These are phyloP conservation scores for Aristolochia contorta DNA, from an alignment of 164 flowering plant genomes.

Conservation along the genomic window DNA sequence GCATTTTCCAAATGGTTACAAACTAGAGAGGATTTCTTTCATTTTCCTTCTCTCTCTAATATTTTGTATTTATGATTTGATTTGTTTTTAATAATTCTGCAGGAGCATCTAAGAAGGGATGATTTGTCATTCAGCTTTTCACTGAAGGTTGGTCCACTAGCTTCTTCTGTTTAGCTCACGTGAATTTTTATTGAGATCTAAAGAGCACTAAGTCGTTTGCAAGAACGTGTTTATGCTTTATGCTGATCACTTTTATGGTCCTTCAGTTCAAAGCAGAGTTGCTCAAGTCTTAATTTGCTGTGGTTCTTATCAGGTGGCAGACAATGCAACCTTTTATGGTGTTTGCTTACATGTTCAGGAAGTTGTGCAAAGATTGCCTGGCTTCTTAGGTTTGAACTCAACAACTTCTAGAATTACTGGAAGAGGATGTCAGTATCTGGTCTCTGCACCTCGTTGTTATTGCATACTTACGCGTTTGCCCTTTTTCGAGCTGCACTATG, in stretches of 20 bases:
- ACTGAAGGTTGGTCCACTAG: conserved; percentile 43
- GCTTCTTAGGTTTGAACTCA: conserved; percentile 42
- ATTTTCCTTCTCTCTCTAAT: too few species aligned
- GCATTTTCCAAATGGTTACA: too few species aligned
- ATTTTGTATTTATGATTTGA: too few species aligned
- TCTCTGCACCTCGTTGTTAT: conserved; percentile 94
- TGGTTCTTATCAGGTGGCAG: conserved; percentile 48
- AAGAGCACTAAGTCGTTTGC: too few species aligned
- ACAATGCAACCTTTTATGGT: conserved; percentile 81
- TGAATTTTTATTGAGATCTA: background rate
- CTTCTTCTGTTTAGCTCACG: background rate
- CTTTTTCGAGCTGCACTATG: conserved; percentile 88
- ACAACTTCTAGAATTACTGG: conserved; percentile 40
- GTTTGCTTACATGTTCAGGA: conserved; percentile 88
- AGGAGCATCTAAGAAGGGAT: conserved; percentile 86
- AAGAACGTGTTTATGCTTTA: too few species aligned
- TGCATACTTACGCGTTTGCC: conserved; percentile 87
- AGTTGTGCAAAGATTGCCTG: conserved; percentile 83
- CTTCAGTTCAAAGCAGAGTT: too few species aligned
- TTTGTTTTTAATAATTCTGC: conserved; percentile 7
- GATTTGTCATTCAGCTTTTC: conserved; percentile 82
- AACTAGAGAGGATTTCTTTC: too few species aligned
- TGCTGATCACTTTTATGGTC: too few species aligned
- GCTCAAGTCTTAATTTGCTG: too few species aligned
- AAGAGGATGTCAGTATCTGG: conserved; percentile 55